Percentiles rank a stretch among this genome's conserved stretches.
Conservation (phyloP, 1,139 yeast genomes). For the Geotrichum reessii region DNA sequence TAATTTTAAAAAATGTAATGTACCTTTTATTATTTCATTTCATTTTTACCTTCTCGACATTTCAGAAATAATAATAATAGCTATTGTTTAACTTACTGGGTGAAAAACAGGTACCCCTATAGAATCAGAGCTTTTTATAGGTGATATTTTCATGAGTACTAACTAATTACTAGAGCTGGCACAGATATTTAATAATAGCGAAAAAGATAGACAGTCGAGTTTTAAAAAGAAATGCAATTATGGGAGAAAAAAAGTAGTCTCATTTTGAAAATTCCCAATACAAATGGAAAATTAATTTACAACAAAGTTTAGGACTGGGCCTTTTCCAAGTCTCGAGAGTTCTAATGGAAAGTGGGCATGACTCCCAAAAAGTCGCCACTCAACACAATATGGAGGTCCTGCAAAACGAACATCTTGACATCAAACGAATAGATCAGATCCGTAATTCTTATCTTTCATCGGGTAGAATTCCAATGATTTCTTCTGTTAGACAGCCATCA, state of each 20-base stretch:
- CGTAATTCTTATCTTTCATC: background rate
- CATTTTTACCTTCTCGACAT: background rate
- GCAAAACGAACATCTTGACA: background rate
- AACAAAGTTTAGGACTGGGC: background rate
- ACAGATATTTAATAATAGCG: background rate
- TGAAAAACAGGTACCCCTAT: slow-evolving; percentile 29
- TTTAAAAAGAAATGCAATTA: background rate
- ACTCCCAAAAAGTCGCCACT: background rate
- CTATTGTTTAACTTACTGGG: slow-evolving; percentile 20
- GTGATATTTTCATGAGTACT: slow-evolving; percentile 2
- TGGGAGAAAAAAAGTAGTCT: background rate
- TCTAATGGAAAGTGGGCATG: background rate
- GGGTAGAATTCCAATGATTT: background rate
- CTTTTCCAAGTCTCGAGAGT: too few relatives aligned
- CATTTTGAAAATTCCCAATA: background rate
- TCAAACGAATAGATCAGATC: background rate
- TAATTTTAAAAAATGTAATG: background rate
- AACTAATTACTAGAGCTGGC: background rate
- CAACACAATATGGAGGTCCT: background rate
- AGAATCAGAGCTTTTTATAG: slow-evolving; percentile 14
- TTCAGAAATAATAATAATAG: background rate
- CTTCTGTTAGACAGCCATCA: background rate
- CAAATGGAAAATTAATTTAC: background rate
- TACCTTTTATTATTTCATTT: background rate
- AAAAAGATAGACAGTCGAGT: background rate